These are phyloP conservation scores for Pseudogymnoascus sp. DNA, from an alignment of 2,329 filamentous ascomycete genomes.

Conservation along the genomic window DNA sequence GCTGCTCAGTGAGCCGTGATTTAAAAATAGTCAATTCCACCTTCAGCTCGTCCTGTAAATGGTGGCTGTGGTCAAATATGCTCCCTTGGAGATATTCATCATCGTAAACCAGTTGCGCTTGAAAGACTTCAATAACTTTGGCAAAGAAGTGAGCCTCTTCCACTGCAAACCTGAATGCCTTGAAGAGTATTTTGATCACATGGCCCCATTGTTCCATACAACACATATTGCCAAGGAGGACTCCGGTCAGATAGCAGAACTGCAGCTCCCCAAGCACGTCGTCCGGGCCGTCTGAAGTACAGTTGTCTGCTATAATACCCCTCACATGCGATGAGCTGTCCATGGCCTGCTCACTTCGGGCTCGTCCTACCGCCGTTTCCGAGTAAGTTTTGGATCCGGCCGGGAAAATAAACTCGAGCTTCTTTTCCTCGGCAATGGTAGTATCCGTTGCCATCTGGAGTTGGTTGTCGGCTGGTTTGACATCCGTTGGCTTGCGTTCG, in stretches of 20 bases:
- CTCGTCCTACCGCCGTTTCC: constrained; percentile 26
- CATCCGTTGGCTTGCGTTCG: constrained; percentile 33
- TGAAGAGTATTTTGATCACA: constrained; percentile 43
- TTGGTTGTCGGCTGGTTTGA: constrained; percentile 10
- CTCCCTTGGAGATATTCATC: constrained; percentile 37
- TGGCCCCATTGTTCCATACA: constrained; percentile 57
- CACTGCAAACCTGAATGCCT: constrained; percentile 38
- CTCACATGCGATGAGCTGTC: constrained; percentile 42
- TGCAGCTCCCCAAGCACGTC: constrained; percentile 52
- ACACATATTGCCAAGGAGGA: constrained; percentile 48
- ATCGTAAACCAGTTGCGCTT: constrained; percentile 47
- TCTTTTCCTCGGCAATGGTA: constrained; percentile 24
- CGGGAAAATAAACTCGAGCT: constrained; percentile 41
- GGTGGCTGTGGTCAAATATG: constrained; percentile 28
- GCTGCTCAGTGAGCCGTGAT: constrained; percentile 40
- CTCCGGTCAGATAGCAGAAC: constrained; percentile 49
- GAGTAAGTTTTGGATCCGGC: constrained; percentile 36
- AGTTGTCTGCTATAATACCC: constrained; percentile 30
- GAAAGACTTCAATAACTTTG: constrained; percentile 41
- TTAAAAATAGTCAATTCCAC: constrained; percentile 46
- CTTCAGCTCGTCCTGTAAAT: constrained; percentile 30
- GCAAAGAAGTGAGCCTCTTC: constrained; percentile 37
- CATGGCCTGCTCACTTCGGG: constrained; percentile 35
- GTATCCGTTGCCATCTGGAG: constrained; percentile 14
- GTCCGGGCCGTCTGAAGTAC: constrained; percentile 26